Percentiles rank a stretch among this genome's conserved stretches.
Conservation (phyloP, 2,329 filamentous ascomycete genomes). For the Aureobasidium musti region DNA sequence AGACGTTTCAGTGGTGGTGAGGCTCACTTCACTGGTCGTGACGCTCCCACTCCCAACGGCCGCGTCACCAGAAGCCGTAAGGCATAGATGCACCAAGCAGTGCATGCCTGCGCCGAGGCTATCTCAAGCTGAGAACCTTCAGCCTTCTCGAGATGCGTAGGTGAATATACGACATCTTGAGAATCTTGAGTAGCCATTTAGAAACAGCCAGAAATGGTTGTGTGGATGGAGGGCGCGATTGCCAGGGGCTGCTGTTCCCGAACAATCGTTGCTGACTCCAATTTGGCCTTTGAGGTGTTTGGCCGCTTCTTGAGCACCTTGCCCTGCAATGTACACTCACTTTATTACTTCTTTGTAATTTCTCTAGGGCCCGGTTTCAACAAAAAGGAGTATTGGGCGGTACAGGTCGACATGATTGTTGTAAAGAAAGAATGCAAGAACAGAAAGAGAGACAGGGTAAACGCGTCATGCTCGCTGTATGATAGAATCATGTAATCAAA, state of each 20-base stretch:
- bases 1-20: conserved; percentile 52
- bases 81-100: conserved; percentile 53
- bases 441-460: conserved; percentile 8
- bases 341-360: conserved; percentile 28
- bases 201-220: conserved; percentile 2
- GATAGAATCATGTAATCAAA: conserved; percentile 29
- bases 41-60: conserved; percentile 56
- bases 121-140: neutral
- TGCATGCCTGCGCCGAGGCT: neutral
- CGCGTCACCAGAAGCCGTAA: conserved; percentile 68
- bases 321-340: neutral
- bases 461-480: conserved; percentile 29
- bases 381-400: conserved; percentile 23
- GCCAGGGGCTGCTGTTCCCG: conserved; percentile 1
- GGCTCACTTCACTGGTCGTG: conserved; percentile 36
- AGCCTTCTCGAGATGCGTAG: conserved; percentile 1
- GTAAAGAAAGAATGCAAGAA: conserved; percentile 23
- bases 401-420: conserved; percentile 26
- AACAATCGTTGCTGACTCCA: neutral
- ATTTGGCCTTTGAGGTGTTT: conserved; percentile 10
- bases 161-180: conserved; percentile 23
- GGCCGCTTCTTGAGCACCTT: conserved; percentile 15
- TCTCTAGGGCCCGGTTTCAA: conserved; percentile 14
- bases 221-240: neutral
- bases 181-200: neutral